A percentile compares a stretch with the other conserved stretches of the same genome.
Evolutionary conservation across 192 early-diverging fungal genomes (phyloP).

Genomic region (Entomortierella parvispora): DNA sequence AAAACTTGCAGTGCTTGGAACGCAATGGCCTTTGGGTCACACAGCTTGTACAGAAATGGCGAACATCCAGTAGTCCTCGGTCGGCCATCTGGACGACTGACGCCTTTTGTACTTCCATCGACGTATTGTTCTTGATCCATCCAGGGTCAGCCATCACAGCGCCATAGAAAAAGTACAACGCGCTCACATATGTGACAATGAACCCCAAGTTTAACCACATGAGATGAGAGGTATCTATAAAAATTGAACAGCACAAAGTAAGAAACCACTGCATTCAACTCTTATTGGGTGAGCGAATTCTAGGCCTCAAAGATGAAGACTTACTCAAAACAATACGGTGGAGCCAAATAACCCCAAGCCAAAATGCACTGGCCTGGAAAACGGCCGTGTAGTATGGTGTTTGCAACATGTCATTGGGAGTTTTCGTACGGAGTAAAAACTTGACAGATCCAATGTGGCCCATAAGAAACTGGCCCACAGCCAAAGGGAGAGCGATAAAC

Average conservation of each 20-base stretch:
- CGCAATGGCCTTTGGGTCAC: slow-evolving; percentile 84
- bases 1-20: slow-evolving; percentile 94
- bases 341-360: slow-evolving; percentile 73
- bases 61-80: slow-evolving; percentile 71
- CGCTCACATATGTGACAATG: slow-evolving; percentile 62
- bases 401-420: slow-evolving; percentile 65
- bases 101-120: slow-evolving; percentile 56
- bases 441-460: slow-evolving; percentile 69
- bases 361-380: slow-evolving; percentile 88
- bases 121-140: slow-evolving; percentile 68
- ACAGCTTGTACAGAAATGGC: slow-evolving; percentile 91
- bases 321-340: slow-evolving; percentile 73
- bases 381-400: slow-evolving; percentile 89
- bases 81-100: slow-evolving; percentile 74
- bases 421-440: slow-evolving; percentile 63
- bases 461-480: slow-evolving; percentile 57
- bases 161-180: slow-evolving; percentile 83
- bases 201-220: slow-evolving; percentile 75
- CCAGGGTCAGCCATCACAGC: slow-evolving; percentile 82
- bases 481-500: slow-evolving; percentile 80
- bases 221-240: slow-evolving; percentile 69
- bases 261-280: too few species aligned
- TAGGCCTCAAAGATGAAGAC: too few species aligned
- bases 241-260: background rate
- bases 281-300: too few species aligned